A percentile compares a stretch with the other conserved stretches of the same genome.
phyloP scores from a whole-genome alignment of 257 asterid genomes.

The Apocynum venetum region DNA sequence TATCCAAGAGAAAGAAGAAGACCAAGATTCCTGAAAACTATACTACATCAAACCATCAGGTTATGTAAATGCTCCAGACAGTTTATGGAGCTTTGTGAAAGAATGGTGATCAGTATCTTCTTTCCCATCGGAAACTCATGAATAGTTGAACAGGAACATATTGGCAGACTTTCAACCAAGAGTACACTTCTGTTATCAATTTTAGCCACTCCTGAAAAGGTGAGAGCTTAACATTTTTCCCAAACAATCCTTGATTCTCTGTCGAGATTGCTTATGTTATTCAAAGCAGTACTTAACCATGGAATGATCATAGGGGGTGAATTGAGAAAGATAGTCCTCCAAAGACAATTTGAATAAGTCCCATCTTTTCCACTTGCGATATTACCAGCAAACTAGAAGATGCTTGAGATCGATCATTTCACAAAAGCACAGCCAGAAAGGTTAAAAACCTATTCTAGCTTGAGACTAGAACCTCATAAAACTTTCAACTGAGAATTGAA shows the following conservation, averaged over 20 bases:
- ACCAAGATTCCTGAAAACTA: not conserved
- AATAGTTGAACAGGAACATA: not conserved
- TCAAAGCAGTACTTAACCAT: not conserved
- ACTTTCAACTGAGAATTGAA: not conserved
- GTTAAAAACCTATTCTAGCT: not conserved
- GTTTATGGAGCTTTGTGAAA: not conserved
- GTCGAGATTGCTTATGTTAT: not conserved
- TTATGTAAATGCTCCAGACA: not conserved
- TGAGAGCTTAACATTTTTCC: not conserved
- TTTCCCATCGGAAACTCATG: not conserved
- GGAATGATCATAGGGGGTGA: not conserved
- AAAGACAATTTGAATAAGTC: not conserved
- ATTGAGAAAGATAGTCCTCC: not conserved
- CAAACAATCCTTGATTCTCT: not conserved
- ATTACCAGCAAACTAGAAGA: conserved; percentile 3
- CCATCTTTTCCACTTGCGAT: conserved; percentile 5
- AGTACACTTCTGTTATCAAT: not conserved
- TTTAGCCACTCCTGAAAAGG: not conserved
- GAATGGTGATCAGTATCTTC: not conserved
- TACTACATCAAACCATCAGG: not conserved
- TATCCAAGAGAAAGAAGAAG: not conserved
- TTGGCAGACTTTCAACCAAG: not conserved
- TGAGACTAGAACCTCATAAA: not conserved
- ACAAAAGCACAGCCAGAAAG: not conserved
- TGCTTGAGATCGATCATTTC: not conserved